These are phyloP conservation scores for Protea cynaroides DNA, from an alignment of 164 flowering plant genomes.

Conservation along the genomic window DNA sequence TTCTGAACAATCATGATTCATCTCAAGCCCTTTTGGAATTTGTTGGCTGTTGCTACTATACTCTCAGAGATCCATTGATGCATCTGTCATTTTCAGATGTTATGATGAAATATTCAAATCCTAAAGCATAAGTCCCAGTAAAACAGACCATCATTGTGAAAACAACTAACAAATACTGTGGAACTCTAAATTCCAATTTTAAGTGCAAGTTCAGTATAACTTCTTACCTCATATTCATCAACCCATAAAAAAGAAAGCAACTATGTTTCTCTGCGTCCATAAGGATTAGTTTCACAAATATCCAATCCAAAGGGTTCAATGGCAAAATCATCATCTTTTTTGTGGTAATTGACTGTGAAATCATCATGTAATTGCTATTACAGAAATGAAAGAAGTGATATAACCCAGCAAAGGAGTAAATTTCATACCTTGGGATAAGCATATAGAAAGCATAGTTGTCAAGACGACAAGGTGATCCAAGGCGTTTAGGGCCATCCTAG, in stretches of 20 bases:
- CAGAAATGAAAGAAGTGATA: neutral
- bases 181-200: neutral
- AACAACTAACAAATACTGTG: neutral
- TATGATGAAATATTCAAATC: neutral
- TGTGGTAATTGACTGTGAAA: neutral
- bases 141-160: neutral
- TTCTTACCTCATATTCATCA: neutral
- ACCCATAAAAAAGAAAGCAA: neutral
- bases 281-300: neutral
- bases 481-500: too few species aligned
- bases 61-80: neutral
- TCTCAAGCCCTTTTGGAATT: too few species aligned
- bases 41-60: neutral
- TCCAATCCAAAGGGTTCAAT: neutral
- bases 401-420: neutral
- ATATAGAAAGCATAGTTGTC: too few species aligned
- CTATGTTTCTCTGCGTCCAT: neutral
- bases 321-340: too few species aligned
- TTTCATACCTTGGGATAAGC: slow-evolving; percentile 82
- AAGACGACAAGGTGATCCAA: too few species aligned
- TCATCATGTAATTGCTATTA: neutral
- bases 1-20: too few species aligned
- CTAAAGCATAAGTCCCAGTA: neutral
- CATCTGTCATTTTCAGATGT: neutral
- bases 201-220: neutral